Conservation (phyloP, 345 rosid species). For the Populus davidiana region DNA sequence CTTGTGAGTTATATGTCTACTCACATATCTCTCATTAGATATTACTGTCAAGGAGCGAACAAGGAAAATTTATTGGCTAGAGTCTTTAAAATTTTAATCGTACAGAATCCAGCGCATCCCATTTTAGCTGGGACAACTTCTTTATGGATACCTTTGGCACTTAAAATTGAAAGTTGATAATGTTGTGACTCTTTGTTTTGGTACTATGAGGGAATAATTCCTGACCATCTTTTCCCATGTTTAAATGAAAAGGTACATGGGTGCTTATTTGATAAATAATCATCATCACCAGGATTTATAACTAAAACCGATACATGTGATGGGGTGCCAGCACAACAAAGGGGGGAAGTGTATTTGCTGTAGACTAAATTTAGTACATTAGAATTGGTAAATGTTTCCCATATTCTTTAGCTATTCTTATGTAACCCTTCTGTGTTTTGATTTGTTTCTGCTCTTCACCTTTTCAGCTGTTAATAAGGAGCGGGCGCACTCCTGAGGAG, state of each 20-base stretch:
- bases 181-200: neutral
- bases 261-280: neutral
- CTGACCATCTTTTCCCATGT: neutral
- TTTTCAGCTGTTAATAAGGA: slow-evolving; percentile 75
- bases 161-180: neutral
- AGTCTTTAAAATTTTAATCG: neutral
- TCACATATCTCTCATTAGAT: neutral
- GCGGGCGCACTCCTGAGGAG: slow-evolving; percentile 90
- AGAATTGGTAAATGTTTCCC: slow-evolving; percentile 6
- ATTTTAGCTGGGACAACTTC: neutral
- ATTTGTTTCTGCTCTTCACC: slow-evolving; percentile 11
- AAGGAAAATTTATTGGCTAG: neutral
- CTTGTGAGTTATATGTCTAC: neutral
- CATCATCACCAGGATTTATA: slow-evolving; percentile 12
- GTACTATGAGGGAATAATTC: neutral
- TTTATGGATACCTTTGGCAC: neutral
- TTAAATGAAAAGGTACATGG: neutral
- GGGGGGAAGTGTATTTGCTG: slow-evolving; percentile 14
- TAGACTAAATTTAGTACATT: slow-evolving; percentile 8
- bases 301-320: slow-evolving; percentile 11
- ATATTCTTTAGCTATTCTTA: neutral
- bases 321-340: slow-evolving; percentile 21
- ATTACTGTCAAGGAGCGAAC: neutral
- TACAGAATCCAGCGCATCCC: neutral
- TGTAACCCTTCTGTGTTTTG: slow-evolving; percentile 10